Evolutionary conservation across 208 protist genomes (phyloP).

Genomic region (Leishmania tarentolae): DNA sequence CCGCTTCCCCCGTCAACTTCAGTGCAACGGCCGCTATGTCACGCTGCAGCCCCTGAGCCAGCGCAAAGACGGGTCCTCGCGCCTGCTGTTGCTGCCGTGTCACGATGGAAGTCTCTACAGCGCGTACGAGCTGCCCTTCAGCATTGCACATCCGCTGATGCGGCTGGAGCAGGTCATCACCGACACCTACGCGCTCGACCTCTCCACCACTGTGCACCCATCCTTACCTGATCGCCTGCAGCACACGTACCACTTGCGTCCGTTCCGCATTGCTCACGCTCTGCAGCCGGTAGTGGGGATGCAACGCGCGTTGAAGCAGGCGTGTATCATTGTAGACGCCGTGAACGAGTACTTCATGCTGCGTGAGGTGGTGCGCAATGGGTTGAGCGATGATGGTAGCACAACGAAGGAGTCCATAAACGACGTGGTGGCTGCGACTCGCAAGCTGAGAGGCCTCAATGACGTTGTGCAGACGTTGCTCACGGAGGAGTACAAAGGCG

Average conservation of each 20-base stretch:
- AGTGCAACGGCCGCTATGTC: conserved; percentile 32
- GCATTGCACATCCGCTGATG: conserved; percentile 54
- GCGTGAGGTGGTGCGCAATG: conserved; percentile 13
- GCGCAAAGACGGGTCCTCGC: conserved; percentile 28
- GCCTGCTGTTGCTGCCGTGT: conserved; percentile 50
- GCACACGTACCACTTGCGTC: conserved; percentile 38
- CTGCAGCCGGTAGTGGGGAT: conserved; percentile 34
- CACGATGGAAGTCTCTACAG: conserved; percentile 65
- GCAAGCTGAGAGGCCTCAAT: conserved; percentile 26
- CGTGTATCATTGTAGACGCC: conserved; percentile 49
- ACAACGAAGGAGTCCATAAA: background rate
- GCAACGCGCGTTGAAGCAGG: conserved; percentile 48
- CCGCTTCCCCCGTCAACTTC: conserved; percentile 26
- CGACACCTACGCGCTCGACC: conserved; percentile 44
- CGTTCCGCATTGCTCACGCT: conserved; percentile 21
- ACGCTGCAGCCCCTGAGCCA: conserved; percentile 37
- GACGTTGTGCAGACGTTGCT: conserved; percentile 39
- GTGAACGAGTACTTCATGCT: conserved; percentile 51
- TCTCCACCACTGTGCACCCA: conserved; percentile 27
- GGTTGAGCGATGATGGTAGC: background rate
- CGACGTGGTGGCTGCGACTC: conserved; percentile 6
- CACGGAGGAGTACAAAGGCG: conserved; percentile 43
- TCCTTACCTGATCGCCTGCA: conserved; percentile 9
- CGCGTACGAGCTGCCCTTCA: conserved; percentile 55
- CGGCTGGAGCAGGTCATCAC: conserved; percentile 63